Percentiles rank a stretch among this genome's conserved stretches.
phyloP scores from a whole-genome alignment of 345 rosid species.

The Eucalyptus curtisii region DNA sequence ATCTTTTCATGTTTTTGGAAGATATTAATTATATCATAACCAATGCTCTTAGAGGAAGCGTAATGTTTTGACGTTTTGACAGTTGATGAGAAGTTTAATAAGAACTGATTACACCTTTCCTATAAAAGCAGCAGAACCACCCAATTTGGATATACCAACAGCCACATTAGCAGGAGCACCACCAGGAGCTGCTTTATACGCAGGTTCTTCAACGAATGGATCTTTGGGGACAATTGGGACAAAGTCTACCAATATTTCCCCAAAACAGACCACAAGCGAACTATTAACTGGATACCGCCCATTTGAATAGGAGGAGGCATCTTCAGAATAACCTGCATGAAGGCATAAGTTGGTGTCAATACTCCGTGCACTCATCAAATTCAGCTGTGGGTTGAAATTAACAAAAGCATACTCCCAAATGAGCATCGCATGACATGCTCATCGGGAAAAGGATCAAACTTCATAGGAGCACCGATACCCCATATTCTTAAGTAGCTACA shows the following conservation, averaged over 20 bases:
- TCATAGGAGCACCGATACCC: background rate
- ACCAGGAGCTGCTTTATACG: conserved; percentile 89
- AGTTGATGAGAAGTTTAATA: background rate
- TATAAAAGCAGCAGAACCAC: conserved; percentile 87
- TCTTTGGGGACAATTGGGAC: conserved; percentile 80
- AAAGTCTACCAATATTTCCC: conserved; percentile 92
- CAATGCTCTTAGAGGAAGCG: background rate
- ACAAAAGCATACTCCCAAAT: background rate
- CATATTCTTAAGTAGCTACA: background rate
- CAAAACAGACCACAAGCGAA: conserved; percentile 65
- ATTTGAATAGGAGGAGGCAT: conserved; percentile 5
- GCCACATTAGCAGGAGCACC: conserved; percentile 99
- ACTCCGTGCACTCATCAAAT: background rate
- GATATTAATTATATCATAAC: background rate
- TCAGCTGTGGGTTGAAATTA: background rate
- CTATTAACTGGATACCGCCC: background rate
- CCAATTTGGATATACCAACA: conserved; percentile 76
- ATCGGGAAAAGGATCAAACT: background rate
- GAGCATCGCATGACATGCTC: background rate
- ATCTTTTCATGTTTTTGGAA: background rate
- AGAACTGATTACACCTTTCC: conserved; percentile 55
- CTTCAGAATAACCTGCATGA: conserved; percentile 11
- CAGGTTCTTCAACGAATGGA: conserved; percentile 87
- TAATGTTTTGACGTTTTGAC: background rate
- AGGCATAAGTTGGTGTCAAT: background rate